These are phyloP conservation scores for Drechslerella coelobrocha DNA, from an alignment of 2,329 filamentous ascomycete species.

Conservation along the genomic window DNA sequence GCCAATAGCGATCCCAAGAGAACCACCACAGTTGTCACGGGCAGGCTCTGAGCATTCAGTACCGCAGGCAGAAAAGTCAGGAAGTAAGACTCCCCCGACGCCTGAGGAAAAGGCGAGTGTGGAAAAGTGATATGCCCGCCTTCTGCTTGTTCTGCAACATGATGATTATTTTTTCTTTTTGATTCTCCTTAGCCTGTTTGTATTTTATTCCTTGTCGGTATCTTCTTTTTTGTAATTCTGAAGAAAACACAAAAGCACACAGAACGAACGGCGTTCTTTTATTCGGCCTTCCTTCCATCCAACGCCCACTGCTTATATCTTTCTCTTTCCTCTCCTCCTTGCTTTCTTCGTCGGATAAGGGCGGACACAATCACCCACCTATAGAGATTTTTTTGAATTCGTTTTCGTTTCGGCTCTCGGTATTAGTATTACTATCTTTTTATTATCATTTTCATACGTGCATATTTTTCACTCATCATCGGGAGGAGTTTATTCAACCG, in stretches of 20 bases:
- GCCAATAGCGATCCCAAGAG: conserved; percentile 14
- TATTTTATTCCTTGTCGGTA: neutral
- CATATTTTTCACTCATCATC: neutral
- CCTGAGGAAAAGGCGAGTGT: conserved; percentile 18
- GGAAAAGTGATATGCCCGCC: conserved; percentile 12
- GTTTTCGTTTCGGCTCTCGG: neutral
- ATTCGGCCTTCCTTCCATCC: neutral
- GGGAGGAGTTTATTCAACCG: conserved; percentile 1
- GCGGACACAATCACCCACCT: neutral
- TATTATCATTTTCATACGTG: neutral
- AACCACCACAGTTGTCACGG: conserved; percentile 35
- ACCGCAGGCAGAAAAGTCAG: conserved; percentile 23
- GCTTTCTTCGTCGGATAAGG: neutral
- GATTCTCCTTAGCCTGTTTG: conserved; percentile 15
- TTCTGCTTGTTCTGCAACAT: conserved; percentile 4
- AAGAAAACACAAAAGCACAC: neutral
- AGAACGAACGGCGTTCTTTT: conserved; percentile 40
- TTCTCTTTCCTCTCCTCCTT: conserved; percentile 23
- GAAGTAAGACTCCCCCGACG: conserved; percentile 39
- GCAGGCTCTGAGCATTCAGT: conserved; percentile 30
- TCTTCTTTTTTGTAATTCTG: neutral
- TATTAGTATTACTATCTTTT: neutral
- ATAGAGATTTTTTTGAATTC: conserved; percentile 24
- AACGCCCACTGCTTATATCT: conserved; percentile 19
- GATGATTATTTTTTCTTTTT: conserved; percentile 11